phyloP scores from a whole-genome alignment of 306 rosid genomes.

The Abrus precatorius region DNA sequence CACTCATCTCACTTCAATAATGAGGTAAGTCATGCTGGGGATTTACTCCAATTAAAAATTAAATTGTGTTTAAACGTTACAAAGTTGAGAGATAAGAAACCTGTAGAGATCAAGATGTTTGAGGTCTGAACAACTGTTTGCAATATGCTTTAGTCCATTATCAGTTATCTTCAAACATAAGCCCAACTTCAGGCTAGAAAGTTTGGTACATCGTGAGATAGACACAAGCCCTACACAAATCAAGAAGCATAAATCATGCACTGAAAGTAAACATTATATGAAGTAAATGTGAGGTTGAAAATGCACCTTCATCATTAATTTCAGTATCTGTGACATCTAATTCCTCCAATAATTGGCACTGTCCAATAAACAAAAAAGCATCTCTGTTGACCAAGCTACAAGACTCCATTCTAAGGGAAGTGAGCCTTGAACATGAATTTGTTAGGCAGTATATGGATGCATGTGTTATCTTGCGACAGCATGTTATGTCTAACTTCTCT shows the following conservation, averaged over 20 bases:
- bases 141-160: slow-evolving; percentile 65
- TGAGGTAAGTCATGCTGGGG: background rate
- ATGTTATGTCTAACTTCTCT: slow-evolving; percentile 68
- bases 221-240: slow-evolving; percentile 63
- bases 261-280: slow-evolving; percentile 7
- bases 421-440: slow-evolving; percentile 63
- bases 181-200: slow-evolving; percentile 64
- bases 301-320: slow-evolving; percentile 67
- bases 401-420: slow-evolving; percentile 76
- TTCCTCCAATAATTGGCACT: slow-evolving; percentile 69
- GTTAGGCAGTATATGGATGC: slow-evolving; percentile 63
- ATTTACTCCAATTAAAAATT: background rate
- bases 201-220: slow-evolving; percentile 68
- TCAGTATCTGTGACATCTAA: slow-evolving; percentile 74
- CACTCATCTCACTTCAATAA: slow-evolving; percentile 4
- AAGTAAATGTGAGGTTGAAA: slow-evolving; percentile 19
- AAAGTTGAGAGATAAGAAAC: slow-evolving; percentile 51
- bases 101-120: slow-evolving; percentile 69
- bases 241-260: slow-evolving; percentile 42
- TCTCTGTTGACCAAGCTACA: slow-evolving; percentile 66
- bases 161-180: slow-evolving; percentile 66
- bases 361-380: slow-evolving; percentile 70
- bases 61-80: slow-evolving; percentile 22
- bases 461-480: slow-evolving; percentile 66
- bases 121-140: slow-evolving; percentile 60